phyloP scores from a whole-genome alignment of 495 filamentous ascomycete species.

The Xylaria acuta region DNA sequence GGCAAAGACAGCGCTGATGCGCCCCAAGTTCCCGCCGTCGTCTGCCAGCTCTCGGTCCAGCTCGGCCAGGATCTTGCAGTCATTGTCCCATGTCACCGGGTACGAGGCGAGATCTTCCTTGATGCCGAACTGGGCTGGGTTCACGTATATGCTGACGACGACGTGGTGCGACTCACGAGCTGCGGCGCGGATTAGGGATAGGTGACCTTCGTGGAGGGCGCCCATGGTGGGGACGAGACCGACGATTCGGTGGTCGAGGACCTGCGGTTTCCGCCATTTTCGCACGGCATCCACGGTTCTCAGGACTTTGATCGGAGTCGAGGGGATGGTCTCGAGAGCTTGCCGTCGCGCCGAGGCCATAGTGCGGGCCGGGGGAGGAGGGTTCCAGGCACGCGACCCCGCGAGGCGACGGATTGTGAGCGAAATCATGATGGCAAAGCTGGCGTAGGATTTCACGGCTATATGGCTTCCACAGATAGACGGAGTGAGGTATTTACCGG shows the following conservation, averaged over 20 bases:
- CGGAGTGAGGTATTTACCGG: constrained; percentile 35
- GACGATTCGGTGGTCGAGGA: constrained; percentile 72
- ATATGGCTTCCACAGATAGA: background rate
- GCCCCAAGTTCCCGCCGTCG: constrained; percentile 62
- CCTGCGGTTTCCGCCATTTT: constrained; percentile 69
- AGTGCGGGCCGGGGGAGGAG: constrained; percentile 34
- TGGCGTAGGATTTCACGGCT: background rate
- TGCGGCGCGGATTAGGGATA: constrained; percentile 85
- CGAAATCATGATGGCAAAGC: constrained; percentile 35
- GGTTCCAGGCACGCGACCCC: constrained; percentile 38
- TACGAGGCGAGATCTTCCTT: constrained; percentile 88
- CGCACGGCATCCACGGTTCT: constrained; percentile 75
- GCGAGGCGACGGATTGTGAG: constrained; percentile 33
- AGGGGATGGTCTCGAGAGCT: constrained; percentile 51
- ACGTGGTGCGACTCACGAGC: constrained; percentile 83
- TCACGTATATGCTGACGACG: constrained; percentile 91
- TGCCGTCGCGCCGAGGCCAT: constrained; percentile 41
- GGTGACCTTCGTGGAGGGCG: constrained; percentile 88
- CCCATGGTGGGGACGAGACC: constrained; percentile 97
- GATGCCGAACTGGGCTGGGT: constrained; percentile 94
- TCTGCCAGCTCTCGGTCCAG: constrained; percentile 75
- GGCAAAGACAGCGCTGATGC: constrained; percentile 82
- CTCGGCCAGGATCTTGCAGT: constrained; percentile 67
- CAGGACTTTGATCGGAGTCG: constrained; percentile 72
- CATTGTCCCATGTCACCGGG: constrained; percentile 86